Percentiles rank a stretch among this genome's conserved stretches.
Conservation (phyloP, 495 filamentous ascomycete genomes). For the Lasiosphaeria miniovina region DNA sequence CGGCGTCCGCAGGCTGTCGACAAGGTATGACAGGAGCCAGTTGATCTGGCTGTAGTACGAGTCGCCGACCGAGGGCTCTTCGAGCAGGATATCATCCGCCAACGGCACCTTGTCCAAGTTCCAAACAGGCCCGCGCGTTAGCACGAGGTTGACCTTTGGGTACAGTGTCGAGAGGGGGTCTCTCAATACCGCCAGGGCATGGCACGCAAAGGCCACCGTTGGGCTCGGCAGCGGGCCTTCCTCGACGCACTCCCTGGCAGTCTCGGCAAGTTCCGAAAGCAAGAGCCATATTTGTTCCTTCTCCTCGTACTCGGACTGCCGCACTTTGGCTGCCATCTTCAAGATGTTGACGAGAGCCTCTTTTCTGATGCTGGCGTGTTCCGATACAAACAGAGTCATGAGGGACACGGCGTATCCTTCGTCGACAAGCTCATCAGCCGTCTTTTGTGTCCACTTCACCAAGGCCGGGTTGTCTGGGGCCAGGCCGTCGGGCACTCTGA, state of each 20-base stretch:
- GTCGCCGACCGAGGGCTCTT: conserved; percentile 69
- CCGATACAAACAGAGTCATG: conserved; percentile 70
- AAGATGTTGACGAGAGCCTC: conserved; percentile 69
- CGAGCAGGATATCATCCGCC: conserved; percentile 67
- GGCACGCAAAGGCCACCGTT: conserved; percentile 68
- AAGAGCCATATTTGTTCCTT: conserved; percentile 73
- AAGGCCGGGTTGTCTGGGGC: conserved; percentile 57
- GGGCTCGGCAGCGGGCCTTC: conserved; percentile 65
- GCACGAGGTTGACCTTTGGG: conserved; percentile 78
- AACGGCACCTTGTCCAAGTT: conserved; percentile 70
- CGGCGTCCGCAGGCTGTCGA: conserved; percentile 54
- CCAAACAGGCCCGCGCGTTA: conserved; percentile 74
- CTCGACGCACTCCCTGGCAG: conserved; percentile 53
- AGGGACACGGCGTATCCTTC: conserved; percentile 66
- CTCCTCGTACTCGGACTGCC: conserved; percentile 70
- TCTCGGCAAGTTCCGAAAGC: conserved; percentile 73
- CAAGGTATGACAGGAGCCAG: conserved; percentile 78
- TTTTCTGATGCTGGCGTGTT: conserved; percentile 66
- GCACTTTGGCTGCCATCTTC: conserved; percentile 62
- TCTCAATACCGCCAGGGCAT: conserved; percentile 61
- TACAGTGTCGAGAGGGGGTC: conserved; percentile 84
- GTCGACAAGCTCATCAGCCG: conserved; percentile 68
- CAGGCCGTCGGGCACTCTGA: conserved; percentile 31
- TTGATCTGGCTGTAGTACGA: conserved; percentile 69
- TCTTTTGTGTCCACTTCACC: conserved; percentile 68